These are phyloP conservation scores for Hyphopichia burtonii DNA, from an alignment of 1,139 yeast species.

Conservation along the genomic window DNA sequence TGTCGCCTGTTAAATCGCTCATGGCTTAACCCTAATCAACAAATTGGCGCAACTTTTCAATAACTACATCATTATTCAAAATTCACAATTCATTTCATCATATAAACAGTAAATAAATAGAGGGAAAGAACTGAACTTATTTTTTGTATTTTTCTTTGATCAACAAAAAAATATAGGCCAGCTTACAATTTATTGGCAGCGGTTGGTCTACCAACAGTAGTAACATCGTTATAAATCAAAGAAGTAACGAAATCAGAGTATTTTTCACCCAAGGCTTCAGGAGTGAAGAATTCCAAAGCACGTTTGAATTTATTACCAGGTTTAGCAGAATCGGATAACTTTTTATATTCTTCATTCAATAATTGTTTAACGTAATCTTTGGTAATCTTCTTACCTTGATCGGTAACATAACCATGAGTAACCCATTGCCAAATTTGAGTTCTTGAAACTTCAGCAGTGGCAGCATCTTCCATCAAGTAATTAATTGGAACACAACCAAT, in stretches of 20 bases:
- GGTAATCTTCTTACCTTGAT: conserved; percentile 56
- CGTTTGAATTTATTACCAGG: conserved; percentile 61
- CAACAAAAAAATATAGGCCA: background rate
- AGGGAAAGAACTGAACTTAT: background rate
- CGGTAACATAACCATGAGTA: conserved; percentile 66
- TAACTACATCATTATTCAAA: background rate
- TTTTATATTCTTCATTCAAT: conserved; percentile 60
- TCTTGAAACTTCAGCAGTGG: conserved; percentile 84
- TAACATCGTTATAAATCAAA: conserved; percentile 65
- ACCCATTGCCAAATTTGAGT: conserved; percentile 86
- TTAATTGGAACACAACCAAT: conserved; percentile 81
- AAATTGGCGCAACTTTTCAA: too few species aligned
- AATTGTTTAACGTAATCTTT: conserved; percentile 55
- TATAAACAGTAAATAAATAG: conserved; percentile 4
- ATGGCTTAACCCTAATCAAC: too few species aligned
- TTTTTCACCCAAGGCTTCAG: conserved; percentile 64
- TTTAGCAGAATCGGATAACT: conserved; percentile 47
- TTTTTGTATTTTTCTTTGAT: conserved; percentile 1
- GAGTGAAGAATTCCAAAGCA: conserved; percentile 64
- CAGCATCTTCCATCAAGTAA: conserved; percentile 85
- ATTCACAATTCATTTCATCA: conserved; percentile 3
- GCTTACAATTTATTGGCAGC: conserved; percentile 45
- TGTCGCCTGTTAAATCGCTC: too few species aligned
- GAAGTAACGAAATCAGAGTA: conserved; percentile 77
- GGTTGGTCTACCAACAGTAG: conserved; percentile 50